Conservation (phyloP, 768 basidiomycete genomes). For the Pilatotrama ljubarskyi region DNA sequence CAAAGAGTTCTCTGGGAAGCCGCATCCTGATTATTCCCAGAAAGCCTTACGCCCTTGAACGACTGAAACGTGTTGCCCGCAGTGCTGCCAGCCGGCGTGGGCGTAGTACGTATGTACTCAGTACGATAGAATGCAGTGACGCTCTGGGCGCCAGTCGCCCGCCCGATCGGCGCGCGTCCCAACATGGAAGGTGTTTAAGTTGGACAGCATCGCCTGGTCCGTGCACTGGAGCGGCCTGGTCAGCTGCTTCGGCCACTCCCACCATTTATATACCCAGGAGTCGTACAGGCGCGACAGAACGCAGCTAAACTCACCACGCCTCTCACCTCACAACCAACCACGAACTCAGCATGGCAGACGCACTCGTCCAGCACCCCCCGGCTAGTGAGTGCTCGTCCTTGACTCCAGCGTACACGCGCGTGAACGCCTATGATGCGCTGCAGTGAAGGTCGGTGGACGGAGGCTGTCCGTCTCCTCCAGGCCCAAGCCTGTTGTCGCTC, state of each 20-base stretch:
- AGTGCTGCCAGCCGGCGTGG: neutral
- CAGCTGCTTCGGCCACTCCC: slow-evolving; percentile 18
- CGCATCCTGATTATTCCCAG: neutral
- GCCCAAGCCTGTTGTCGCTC: slow-evolving; percentile 10
- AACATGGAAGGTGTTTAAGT: slow-evolving; percentile 19
- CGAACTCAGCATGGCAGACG: slow-evolving; percentile 15
- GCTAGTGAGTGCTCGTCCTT: slow-evolving; percentile 17
- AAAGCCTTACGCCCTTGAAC: too few species aligned
- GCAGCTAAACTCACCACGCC: neutral
- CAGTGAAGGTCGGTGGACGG: slow-evolving; percentile 28
- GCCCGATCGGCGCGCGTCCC: neutral
- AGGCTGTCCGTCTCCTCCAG: slow-evolving; percentile 21
- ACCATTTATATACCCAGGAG: slow-evolving; percentile 8
- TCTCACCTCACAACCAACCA: neutral
- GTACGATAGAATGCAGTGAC: neutral
- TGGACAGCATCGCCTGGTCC: slow-evolving; percentile 18
- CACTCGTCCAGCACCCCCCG: slow-evolving; percentile 22
- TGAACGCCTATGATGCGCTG: neutral
- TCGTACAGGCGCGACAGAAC: neutral
- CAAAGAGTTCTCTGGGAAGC: neutral
- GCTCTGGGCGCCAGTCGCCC: neutral
- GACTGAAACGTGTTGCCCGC: too few species aligned
- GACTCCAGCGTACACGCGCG: neutral
- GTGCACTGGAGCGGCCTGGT: slow-evolving; percentile 20
- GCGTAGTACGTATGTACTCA: neutral